Conservation (phyloP, 2,329 filamentous ascomycete species). For the Huntiella decipiens region DNA sequence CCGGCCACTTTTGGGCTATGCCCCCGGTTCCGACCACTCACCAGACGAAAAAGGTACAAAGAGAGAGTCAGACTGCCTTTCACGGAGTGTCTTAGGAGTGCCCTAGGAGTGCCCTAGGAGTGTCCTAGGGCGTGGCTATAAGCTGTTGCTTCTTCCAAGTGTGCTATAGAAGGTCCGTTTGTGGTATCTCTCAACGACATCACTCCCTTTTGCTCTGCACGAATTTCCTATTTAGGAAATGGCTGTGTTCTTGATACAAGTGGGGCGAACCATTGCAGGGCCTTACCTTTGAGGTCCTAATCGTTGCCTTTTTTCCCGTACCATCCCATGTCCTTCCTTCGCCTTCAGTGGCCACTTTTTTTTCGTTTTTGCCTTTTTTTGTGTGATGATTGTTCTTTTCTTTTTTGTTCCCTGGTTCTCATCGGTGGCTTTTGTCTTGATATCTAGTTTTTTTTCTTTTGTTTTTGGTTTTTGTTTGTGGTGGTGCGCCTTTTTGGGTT, state of each 20-base stretch:
- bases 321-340: no score
- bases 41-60: background rate
- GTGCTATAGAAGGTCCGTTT: no score
- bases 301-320: background rate
- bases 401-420: background rate
- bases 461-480: background rate
- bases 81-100: no score
- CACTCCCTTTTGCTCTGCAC: no score
- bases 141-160: no score
- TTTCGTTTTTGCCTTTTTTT: background rate
- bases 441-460: background rate
- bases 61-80: background rate
- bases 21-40: slow-evolving; percentile 5
- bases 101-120: no score
- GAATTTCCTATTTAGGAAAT: background rate
- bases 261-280: no score
- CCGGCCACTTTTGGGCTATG: background rate
- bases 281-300: no score
- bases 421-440: background rate
- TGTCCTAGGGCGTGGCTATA: no score
- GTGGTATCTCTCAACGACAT: no score
- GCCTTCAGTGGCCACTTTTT: no score
- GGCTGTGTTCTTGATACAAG: no score
- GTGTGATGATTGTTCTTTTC: background rate
- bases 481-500: background rate